Evolutionary conservation across 192 early-diverging fungal species (phyloP), one percentile per base, ranked within the genome.

Genomic region (Coemansia sp.): DNA sequence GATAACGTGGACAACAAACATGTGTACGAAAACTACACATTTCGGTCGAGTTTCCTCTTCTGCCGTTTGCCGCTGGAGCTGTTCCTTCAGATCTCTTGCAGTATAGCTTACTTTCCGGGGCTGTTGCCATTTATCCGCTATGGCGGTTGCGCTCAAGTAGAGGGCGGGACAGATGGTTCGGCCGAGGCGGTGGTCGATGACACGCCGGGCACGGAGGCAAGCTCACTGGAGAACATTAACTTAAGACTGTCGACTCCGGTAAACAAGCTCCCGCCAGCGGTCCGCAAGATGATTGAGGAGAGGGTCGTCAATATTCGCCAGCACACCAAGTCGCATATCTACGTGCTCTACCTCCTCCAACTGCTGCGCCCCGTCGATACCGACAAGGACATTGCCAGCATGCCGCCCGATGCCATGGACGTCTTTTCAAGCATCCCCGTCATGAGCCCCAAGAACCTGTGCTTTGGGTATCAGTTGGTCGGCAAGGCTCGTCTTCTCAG

Each of bases 401-500:
- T 74, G 46, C 61, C 71, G 8, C 61, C 72, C 0, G 66, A 70
- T 36, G 67, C 75, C 11, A 45, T 64, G 29, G 70, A 74, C 41
- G 62, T 62, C 4, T 78, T 78, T 46, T 17, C 14, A 0, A 44
- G 62, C 17, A 31, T 60, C 13, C 10, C 19, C 2, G 10, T 67
- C 9, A 39, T 37, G 4, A 62, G 50, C 39, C 59, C 68, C 13
- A 69, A 37, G 37, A 5, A 54, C 3, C 11, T 74, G 3, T 41
- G 34, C 9, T 61, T 68, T 24, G 72, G 68, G 24, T 82, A 77
- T 41, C 80, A 82, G 72, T 46, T 82, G 36, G 44, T 74, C 13
- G 48, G 75, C 24, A 64, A 63, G 41, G 68, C 66, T 16, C 80
- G 75, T 2, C 29, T 77, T 33, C 50, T 82, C 27, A 68, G 41